Base-by-base conservation (phyloP, 495 filamentous ascomycete species). In the Neohortaea acidophila region DNA sequence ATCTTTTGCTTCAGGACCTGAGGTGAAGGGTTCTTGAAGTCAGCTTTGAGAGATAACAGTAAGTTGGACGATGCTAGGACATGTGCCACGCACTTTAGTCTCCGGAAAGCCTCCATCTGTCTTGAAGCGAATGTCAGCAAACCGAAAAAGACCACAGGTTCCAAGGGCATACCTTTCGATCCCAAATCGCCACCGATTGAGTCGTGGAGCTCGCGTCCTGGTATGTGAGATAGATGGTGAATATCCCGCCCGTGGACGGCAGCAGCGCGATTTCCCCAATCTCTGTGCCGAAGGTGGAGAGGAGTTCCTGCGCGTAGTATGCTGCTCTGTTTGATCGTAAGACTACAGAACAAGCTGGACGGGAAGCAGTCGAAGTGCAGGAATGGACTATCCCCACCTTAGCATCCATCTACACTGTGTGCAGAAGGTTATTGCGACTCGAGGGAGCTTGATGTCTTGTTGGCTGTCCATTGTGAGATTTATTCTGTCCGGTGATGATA, bases 1-100 rank as follows among this genome's bases (percentile, higher is more conserved):
- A 97, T 77, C n/a, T 75, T 67, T 14, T 80, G 69, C 59, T 97
- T 96, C n/a, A 96, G 72, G 41, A 80, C 92, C 89, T n/a, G n/a
- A n/a, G n/a, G n/a, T n/a, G n/a, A n/a, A n/a, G n/a, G 9, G 80
- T 80, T 57, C 91, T 82, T 78, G 51, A 44, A 20, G 40, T 9
- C 19, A 15, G n/a, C 9, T 21, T 15, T 41, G 13, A 6, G 39
- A 33, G 35, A 11, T 10, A 2, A 31, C 33, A 36, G 27, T 48
- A n/a, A n/a, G n/a, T n/a, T n/a, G n/a, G n/a, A n/a, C 24, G 42
- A 27, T 15, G 36, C 27, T 4, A 44, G n/a, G n/a, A n/a, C n/a
- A n/a, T n/a, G n/a, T n/a, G n/a, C n/a, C n/a, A n/a, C n/a, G n/a
- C 30, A 33, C 23, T 27, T 50, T 67, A 59, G 47, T 69, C 77